Evolutionary conservation across 1,284 basidiomycete genomes (phyloP), one percentile per base, ranked within the genome.

Genomic region (Marasmius fiardii): DNA sequence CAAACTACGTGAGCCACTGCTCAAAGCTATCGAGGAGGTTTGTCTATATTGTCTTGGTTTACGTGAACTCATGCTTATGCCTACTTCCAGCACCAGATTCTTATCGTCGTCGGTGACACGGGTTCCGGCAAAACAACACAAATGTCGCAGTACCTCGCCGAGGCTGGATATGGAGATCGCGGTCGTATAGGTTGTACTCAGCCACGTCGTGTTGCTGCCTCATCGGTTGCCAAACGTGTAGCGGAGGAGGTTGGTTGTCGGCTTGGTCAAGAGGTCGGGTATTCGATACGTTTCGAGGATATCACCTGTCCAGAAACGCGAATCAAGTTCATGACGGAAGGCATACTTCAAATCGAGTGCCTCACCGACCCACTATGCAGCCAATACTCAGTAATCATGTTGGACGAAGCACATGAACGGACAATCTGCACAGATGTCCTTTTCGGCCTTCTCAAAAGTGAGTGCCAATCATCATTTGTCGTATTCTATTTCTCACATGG

Each of bases 291-390:
- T 76, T 99, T 99, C 72, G 96, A 99, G 75, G 97, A 99, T 72
- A 95, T 95, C 71, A 98, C 96, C 3, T 90, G 92, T 66, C 93
- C 96, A 0, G 97, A 98, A 71, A 99, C 96, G 11, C 88, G 91
- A 67, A 98, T 99, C 82, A 99, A 99, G 74, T 99, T 97, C 82
- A 99, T 99, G 97, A 99, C 97, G 61, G 96, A 99, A 68, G 97
- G 96, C 77, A 98, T 99, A 94, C 82, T 99, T 12, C 92, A 98
- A 68, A 85, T 96, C 74, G 96, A 99, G 77, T 94, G 92, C 66
- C 77, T 99, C 47, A 90, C 98, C 63, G 97, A 99, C 68, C 95
- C 96, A 4, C 88, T 98, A 62, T 88, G 94, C 67, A 90, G 86
- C 54, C 83, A 86, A 48, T 99, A 99, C 71, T 94, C 93, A 7